Conservation (phyloP, 441 rosid species). For the Francoa sonchifolia region DNA sequence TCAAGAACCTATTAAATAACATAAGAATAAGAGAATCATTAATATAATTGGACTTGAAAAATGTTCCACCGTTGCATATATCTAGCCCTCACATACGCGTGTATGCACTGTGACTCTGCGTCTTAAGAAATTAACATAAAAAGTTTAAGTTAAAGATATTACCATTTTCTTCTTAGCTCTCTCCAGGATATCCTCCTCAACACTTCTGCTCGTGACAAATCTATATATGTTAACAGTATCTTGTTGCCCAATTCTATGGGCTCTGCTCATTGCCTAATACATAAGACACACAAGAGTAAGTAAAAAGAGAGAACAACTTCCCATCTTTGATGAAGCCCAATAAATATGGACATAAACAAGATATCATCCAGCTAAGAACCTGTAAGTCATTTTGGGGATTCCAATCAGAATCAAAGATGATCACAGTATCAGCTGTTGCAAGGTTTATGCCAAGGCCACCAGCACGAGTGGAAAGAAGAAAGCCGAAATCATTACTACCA, state of each 20-base stretch:
- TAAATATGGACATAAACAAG: conserved; percentile 1
- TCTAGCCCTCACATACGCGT: conserved; percentile 2
- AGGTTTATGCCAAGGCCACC: conserved; percentile 99
- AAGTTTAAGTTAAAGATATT: conserved; percentile 6
- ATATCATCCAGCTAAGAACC: conserved; percentile 27
- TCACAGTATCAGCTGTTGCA: conserved; percentile 98
- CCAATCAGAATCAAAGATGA: conserved; percentile 99
- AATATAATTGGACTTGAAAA: conserved; percentile 1
- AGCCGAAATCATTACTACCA: conserved; percentile 97
- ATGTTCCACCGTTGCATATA: conserved; percentile 3
- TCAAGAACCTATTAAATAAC: conserved; percentile 72
- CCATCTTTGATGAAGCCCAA: conserved; percentile 1
- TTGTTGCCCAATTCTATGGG: conserved; percentile 99
- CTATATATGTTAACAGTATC: conserved; percentile 97
- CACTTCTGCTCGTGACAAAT: conserved; percentile 99
- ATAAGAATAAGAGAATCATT: conserved; percentile 10
- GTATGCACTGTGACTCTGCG: too few relatives aligned
- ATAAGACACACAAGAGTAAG: conserved; percentile 10
- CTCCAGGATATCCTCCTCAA: conserved; percentile 98
- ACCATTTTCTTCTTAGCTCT: conserved; percentile 99
- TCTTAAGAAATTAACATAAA: conserved; percentile 1
- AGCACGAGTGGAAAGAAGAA: conserved; percentile 97
- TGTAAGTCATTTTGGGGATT: conserved; percentile 99
- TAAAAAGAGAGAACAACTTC: background rate
- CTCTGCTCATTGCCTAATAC: conserved; percentile 98